A percentile compares a stretch with the other conserved stretches of the same genome.
Conservation (phyloP, 768 basidiomycete genomes). For the Dentipellis sp. region DNA sequence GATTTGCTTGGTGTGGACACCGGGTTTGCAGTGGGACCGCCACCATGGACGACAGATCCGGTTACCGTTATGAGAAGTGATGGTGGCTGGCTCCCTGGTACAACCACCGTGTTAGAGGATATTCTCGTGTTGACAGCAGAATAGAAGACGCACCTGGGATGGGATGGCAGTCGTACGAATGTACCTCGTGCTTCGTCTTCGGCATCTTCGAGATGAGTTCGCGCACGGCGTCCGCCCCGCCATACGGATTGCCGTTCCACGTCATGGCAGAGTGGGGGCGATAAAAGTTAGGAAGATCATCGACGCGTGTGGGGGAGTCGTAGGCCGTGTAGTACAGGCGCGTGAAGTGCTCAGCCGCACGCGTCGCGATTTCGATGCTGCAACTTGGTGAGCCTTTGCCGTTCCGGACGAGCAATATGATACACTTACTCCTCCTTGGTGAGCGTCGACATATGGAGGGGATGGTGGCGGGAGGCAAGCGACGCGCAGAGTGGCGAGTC, state of each 20-base stretch:
- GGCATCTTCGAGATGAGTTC: conserved; percentile 68
- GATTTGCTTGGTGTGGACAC: conserved; percentile 32
- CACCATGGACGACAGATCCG: conserved; percentile 68
- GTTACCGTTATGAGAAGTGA: conserved; percentile 74
- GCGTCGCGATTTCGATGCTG: conserved; percentile 79
- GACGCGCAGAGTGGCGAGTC: neutral
- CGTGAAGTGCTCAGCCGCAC: conserved; percentile 77
- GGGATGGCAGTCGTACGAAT: conserved; percentile 85
- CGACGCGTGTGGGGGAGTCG: conserved; percentile 68
- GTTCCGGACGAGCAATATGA: neutral
- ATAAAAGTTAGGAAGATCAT: conserved; percentile 76
- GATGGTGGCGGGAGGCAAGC: neutral
- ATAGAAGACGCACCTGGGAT: conserved; percentile 52
- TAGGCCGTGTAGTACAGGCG: conserved; percentile 77
- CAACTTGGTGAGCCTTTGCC: neutral
- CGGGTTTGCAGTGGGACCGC: conserved; percentile 49
- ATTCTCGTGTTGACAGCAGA: neutral
- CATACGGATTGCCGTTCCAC: conserved; percentile 80
- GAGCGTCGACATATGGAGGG: neutral
- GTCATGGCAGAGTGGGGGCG: conserved; percentile 65
- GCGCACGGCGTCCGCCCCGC: conserved; percentile 60
- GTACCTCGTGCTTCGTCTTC: conserved; percentile 72
- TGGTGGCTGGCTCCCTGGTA: conserved; percentile 64
- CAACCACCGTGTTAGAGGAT: neutral
- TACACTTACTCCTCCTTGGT: conserved; percentile 23